Percentiles rank a stretch among this genome's conserved stretches.
These are phyloP conservation scores for Penicillium sp. DNA, from an alignment of 2,329 filamentous ascomycete species.

Conservation along the genomic window DNA sequence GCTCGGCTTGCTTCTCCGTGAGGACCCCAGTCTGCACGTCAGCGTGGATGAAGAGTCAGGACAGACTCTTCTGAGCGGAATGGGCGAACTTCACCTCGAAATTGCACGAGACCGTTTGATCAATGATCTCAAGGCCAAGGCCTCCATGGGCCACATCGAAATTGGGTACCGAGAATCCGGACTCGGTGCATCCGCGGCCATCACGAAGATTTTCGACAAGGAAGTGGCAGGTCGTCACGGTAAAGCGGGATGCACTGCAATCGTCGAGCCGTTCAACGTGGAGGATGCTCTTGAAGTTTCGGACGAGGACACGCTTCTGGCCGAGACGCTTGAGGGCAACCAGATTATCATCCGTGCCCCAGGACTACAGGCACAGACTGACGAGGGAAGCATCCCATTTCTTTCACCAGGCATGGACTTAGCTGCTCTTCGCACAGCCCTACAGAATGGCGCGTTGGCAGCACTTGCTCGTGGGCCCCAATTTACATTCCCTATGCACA, in stretches of 20 bases:
- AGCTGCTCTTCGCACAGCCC: conserved; percentile 49
- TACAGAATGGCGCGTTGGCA: conserved; percentile 77
- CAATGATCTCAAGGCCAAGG: conserved; percentile 84
- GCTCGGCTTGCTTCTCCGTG: conserved; percentile 74
- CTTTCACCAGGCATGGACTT: conserved; percentile 56
- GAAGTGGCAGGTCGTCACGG: conserved; percentile 76
- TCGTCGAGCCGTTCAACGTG: conserved; percentile 59
- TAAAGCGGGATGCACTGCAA: conserved; percentile 71
- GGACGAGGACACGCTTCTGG: conserved; percentile 36
- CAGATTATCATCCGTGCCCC: conserved; percentile 58
- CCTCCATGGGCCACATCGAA: conserved; percentile 81
- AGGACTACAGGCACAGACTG: conserved; percentile 43
- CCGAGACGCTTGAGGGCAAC: conserved; percentile 66
- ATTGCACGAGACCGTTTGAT: conserved; percentile 86
- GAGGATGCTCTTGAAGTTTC: conserved; percentile 16
- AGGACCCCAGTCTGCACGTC: conserved; percentile 89
- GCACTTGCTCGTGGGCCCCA: conserved; percentile 82
- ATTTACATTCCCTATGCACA: conserved; percentile 75
- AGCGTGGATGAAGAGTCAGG: conserved; percentile 84
- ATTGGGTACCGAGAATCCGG: conserved; percentile 92
- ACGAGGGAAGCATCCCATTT: conserved; percentile 46
- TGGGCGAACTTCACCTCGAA: conserved; percentile 94
- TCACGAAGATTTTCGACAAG: conserved; percentile 69
- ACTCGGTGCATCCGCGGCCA: conserved; percentile 54
- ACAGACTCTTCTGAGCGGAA: conserved; percentile 88